phyloP scores from a whole-genome alignment of 2,329 filamentous ascomycete species.

The Scedosporium apiospermum region DNA sequence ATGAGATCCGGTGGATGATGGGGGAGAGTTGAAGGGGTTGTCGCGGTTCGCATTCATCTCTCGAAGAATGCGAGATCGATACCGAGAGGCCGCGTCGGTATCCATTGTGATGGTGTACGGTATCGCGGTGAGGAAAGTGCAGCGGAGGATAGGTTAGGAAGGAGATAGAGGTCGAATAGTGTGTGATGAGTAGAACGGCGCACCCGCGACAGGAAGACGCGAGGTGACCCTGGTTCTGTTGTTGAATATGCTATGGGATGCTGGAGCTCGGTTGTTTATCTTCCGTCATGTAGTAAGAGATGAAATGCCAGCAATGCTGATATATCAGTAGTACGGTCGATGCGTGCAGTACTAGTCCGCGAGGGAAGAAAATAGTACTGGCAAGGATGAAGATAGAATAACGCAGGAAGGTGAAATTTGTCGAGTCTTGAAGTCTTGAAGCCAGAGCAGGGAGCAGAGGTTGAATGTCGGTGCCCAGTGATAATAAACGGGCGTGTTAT shows the following conservation, averaged over 20 bases:
- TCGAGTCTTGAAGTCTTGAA: too few species aligned
- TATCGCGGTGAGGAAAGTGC: not conserved
- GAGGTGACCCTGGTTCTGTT: not conserved
- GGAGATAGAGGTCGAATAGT: not conserved
- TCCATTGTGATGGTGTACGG: conserved; percentile 22
- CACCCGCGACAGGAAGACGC: conserved; percentile 6
- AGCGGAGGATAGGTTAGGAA: not conserved
- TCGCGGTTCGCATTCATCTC: conserved; percentile 43
- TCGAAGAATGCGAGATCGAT: conserved; percentile 38
- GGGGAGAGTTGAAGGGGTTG: conserved; percentile 49
- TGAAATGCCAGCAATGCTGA: too few species aligned
- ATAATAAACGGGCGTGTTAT: not conserved
- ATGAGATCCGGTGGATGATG: conserved; percentile 48
- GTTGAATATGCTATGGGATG: not conserved
- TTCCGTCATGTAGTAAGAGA: too few species aligned
- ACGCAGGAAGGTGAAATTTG: not conserved
- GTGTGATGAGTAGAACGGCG: not conserved
- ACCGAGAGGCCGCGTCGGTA: conserved; percentile 27
- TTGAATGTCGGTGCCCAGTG: not conserved
- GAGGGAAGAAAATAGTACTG: too few species aligned
- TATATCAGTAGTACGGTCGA: too few species aligned
- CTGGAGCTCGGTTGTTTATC: too few species aligned
- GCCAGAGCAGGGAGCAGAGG: not conserved
- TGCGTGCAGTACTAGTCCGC: too few species aligned
- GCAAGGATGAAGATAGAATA: not conserved